Conservation (phyloP, 2,329 filamentous ascomycete genomes). For the Penicillium psychrosexuale region DNA sequence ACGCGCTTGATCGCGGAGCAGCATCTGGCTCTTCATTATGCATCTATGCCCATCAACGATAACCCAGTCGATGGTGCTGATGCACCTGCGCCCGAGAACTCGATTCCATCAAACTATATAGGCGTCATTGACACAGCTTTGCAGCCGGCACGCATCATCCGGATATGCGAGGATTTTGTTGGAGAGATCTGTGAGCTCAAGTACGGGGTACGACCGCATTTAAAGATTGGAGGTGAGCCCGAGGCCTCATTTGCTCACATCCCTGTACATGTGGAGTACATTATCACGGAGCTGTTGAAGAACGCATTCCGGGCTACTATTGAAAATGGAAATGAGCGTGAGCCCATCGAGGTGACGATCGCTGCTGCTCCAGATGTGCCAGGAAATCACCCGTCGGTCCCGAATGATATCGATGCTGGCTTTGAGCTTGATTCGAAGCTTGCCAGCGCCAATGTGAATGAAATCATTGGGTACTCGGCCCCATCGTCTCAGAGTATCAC, state of each 20-base stretch:
- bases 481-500: slow-evolving; percentile 74
- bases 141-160: slow-evolving; percentile 74
- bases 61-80: slow-evolving; percentile 36
- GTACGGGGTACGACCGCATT: slow-evolving; percentile 79
- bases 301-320: slow-evolving; percentile 94
- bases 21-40: slow-evolving; percentile 84
- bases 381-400: slow-evolving; percentile 30
- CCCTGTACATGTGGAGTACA: slow-evolving; percentile 95
- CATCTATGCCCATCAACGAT: slow-evolving; percentile 68
- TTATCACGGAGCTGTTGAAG: slow-evolving; percentile 92
- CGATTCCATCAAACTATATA: slow-evolving; percentile 63
- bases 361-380: slow-evolving; percentile 62
- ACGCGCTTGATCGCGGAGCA: slow-evolving; percentile 94
- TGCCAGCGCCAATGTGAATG: slow-evolving; percentile 31
- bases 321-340: slow-evolving; percentile 72
- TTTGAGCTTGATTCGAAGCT: slow-evolving; percentile 30
- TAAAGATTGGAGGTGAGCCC: slow-evolving; percentile 79
- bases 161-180: slow-evolving; percentile 83
- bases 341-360: slow-evolving; percentile 89
- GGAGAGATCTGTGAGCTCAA: slow-evolving; percentile 95
- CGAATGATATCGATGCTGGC: slow-evolving; percentile 29
- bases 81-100: slow-evolving; percentile 17
- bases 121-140: slow-evolving; percentile 93
- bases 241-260: slow-evolving; percentile 90
- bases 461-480: slow-evolving; percentile 32